A percentile compares a stretch with the other conserved stretches of the same genome.
Conservation (phyloP, 306 rosid species). For the Quillaja saponaria region DNA sequence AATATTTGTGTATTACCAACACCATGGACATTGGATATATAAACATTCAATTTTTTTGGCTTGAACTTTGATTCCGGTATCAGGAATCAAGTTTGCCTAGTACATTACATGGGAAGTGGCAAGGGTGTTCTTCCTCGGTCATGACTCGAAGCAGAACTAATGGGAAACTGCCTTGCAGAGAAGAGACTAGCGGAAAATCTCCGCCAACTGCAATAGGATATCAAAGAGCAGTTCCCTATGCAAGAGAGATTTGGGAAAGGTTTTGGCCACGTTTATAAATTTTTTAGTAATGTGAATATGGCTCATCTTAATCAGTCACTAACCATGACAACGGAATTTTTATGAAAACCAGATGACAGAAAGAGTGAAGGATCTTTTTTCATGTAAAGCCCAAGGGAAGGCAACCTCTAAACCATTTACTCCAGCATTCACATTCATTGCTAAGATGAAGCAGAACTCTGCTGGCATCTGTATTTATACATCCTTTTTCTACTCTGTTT, state of each 20-base stretch:
- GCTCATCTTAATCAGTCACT: neutral
- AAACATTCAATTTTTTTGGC: constrained; percentile 19
- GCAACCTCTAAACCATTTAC: constrained; percentile 51
- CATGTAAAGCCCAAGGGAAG: constrained; percentile 65
- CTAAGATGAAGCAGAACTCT: constrained; percentile 50
- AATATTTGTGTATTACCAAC: neutral
- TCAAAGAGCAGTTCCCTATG: constrained; percentile 72
- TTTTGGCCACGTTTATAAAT: too few relatives aligned
- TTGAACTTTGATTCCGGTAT: constrained; percentile 5
- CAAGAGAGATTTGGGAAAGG: constrained; percentile 75
- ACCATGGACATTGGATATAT: neutral
- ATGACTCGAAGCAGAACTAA: constrained; percentile 70
- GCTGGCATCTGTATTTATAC: too few relatives aligned
- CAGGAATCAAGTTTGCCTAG: constrained; percentile 89
- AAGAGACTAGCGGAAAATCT: constrained; percentile 63
- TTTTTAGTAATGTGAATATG: neutral
- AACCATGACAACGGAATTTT: constrained; percentile 3
- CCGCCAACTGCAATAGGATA: constrained; percentile 54
- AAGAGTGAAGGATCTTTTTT: constrained; percentile 54
- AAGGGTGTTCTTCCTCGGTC: constrained; percentile 40
- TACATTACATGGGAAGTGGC: constrained; percentile 46
- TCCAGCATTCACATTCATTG: constrained; percentile 76
- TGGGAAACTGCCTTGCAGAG: constrained; percentile 63
- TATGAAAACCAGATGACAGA: constrained; percentile 58
- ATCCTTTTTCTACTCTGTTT: too few relatives aligned